These are phyloP conservation scores for Leptodermis oblonga DNA, from an alignment of 257 asterid genomes.

Conservation along the genomic window DNA sequence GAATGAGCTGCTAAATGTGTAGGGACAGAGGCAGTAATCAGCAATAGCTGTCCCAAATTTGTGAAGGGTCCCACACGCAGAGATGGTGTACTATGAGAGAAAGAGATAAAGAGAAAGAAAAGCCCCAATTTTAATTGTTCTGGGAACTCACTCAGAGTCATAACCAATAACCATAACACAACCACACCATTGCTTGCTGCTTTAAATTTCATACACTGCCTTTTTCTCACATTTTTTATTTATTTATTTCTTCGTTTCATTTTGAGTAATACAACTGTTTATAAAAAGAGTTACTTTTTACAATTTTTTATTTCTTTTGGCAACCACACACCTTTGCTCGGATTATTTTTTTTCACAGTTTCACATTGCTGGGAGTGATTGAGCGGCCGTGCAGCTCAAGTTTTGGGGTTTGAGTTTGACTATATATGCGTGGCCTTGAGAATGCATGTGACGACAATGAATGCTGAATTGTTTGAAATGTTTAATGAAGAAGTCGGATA, in stretches of 20 bases:
- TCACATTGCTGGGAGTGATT: neutral
- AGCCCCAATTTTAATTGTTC: conserved; percentile 19
- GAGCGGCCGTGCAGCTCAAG: neutral
- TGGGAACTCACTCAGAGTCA: conserved; percentile 9
- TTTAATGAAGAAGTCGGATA: too few relatives aligned
- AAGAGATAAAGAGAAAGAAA: neutral
- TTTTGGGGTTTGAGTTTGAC: neutral
- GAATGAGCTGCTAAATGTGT: conserved; percentile 65
- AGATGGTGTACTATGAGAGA: neutral
- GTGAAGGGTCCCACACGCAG: conserved; percentile 47
- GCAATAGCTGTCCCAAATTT: conserved; percentile 45
- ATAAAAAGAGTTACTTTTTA: too few relatives aligned
- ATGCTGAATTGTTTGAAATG: neutral
- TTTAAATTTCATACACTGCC: conserved; percentile 44
- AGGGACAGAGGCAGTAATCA: conserved; percentile 68
- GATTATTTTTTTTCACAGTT: neutral
- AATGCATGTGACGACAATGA: conserved; percentile 1
- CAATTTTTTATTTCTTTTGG: too few relatives aligned
- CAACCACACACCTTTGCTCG: neutral
- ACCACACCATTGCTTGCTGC: conserved; percentile 21
- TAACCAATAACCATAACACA: neutral
- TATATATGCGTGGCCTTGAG: neutral
- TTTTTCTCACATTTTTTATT: conserved; percentile 16
- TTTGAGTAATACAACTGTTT: too few relatives aligned
- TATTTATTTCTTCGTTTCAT: too few relatives aligned